phyloP scores from a whole-genome alignment of 495 filamentous ascomycete genomes.

The Rhizodiscina lignyota region DNA sequence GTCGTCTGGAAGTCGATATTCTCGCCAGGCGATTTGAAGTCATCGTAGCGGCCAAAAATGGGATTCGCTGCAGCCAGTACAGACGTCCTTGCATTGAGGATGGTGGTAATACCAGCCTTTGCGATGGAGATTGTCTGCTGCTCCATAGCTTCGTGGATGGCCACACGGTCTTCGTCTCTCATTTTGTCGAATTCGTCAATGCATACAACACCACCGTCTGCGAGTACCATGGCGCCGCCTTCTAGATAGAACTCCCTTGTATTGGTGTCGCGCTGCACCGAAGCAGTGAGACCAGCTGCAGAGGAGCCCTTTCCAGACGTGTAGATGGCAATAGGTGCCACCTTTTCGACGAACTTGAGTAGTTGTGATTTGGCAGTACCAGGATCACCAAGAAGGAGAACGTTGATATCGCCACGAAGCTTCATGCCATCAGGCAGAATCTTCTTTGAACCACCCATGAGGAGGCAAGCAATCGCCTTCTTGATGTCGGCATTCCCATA shows the following conservation, averaged over 20 bases:
- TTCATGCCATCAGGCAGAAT: slow-evolving; percentile 98
- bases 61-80: slow-evolving; percentile 96
- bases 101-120: slow-evolving; percentile 97
- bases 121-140: slow-evolving; percentile 99
- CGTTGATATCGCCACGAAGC: slow-evolving; percentile 95
- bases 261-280: slow-evolving; percentile 79
- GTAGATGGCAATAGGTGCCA: slow-evolving; percentile 93
- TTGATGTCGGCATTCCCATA: slow-evolving; percentile 96
- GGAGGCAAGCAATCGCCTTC: slow-evolving; percentile 90
- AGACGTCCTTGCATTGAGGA: slow-evolving; percentile 88
- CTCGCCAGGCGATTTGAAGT: slow-evolving; percentile 92
- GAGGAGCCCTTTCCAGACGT: slow-evolving; percentile 98
- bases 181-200: slow-evolving; percentile 99
- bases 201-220: slow-evolving; percentile 94
- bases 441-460: slow-evolving; percentile 95
- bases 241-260: slow-evolving; percentile 97
- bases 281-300: slow-evolving; percentile 93
- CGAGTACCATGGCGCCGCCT: slow-evolving; percentile 97
- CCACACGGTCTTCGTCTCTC: slow-evolving; percentile 95
- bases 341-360: slow-evolving; percentile 95
- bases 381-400: slow-evolving; percentile 89
- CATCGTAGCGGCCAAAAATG: slow-evolving; percentile 94
- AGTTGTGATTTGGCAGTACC: slow-evolving; percentile 98
- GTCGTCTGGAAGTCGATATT: slow-evolving; percentile 99
- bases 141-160: slow-evolving; percentile 99